Percentiles rank a stretch among this genome's conserved stretches.
Evolutionary conservation across 1,139 yeast genomes (phyloP).

Genomic region (Martiniozyma asiatica): DNA sequence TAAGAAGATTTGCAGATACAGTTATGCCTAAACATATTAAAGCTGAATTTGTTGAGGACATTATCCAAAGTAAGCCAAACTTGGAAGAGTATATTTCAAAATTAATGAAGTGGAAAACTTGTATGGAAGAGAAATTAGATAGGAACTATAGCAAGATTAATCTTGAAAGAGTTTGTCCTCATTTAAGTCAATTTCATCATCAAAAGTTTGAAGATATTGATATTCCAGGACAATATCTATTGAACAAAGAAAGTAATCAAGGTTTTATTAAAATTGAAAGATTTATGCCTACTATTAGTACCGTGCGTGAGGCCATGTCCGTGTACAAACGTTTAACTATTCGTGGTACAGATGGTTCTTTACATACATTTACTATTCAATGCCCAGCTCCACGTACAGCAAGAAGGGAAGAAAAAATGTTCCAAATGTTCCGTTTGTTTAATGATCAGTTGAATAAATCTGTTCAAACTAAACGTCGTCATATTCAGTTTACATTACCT

Average conservation of each 20-base stretch:
- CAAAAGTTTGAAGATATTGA: constrained; percentile 97
- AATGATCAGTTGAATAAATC: constrained; percentile 70
- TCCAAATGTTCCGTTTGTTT: constrained; percentile 81
- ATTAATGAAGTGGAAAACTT: constrained; percentile 83
- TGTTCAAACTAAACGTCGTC: constrained; percentile 80
- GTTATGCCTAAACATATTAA: constrained; percentile 84
- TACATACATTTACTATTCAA: constrained; percentile 90
- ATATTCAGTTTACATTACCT: constrained; percentile 79
- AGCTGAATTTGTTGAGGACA: constrained; percentile 85
- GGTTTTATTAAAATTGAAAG: constrained; percentile 90
- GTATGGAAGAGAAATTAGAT: constrained; percentile 85
- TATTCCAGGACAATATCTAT: constrained; percentile 89
- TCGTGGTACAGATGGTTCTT: constrained; percentile 86
- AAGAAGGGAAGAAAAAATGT: constrained; percentile 88
- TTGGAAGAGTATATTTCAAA: constrained; percentile 77
- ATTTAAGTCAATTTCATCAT: constrained; percentile 91
- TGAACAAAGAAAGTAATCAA: constrained; percentile 64
- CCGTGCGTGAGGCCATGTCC: constrained; percentile 85
- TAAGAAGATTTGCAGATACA: constrained; percentile 84
- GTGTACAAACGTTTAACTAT: constrained; percentile 84
- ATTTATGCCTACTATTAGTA: constrained; percentile 79
- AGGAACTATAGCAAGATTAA: constrained; percentile 67
- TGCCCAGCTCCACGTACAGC: constrained; percentile 97
- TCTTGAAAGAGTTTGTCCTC: constrained; percentile 87
- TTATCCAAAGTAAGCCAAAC: constrained; percentile 79